A percentile compares a stretch with the other conserved stretches of the same genome.
Evolutionary conservation across 495 filamentous ascomycete species (phyloP).

Genomic region (Lepidopterella palustris): DNA sequence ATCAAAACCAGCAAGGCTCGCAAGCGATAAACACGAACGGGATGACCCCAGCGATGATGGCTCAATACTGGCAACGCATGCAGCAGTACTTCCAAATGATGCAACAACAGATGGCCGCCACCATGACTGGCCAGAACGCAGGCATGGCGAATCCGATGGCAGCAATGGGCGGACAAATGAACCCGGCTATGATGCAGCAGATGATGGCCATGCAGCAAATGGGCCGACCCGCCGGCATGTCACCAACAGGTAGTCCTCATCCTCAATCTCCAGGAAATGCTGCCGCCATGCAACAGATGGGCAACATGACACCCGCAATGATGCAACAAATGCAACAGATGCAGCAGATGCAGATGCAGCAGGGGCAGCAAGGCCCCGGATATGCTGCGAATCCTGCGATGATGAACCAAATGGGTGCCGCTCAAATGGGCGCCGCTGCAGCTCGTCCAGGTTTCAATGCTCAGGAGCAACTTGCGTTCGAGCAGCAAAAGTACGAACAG

Average conservation of each 20-base stretch:
- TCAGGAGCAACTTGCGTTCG: slow-evolving; percentile 72
- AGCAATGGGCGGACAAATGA: slow-evolving; percentile 49
- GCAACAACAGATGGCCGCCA: slow-evolving; percentile 64
- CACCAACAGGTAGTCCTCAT: slow-evolving; percentile 39
- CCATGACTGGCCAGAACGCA: slow-evolving; percentile 45
- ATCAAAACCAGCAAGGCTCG: slow-evolving; percentile 17
- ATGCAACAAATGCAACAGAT: slow-evolving; percentile 74
- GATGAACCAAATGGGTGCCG: slow-evolving; percentile 6
- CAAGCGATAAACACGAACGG: slow-evolving; percentile 37
- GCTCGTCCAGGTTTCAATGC: slow-evolving; percentile 48
- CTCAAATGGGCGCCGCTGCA: slow-evolving; percentile 18
- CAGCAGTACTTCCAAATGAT: slow-evolving; percentile 93
- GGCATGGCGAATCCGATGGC: slow-evolving; percentile 46
- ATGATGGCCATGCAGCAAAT: slow-evolving; percentile 37
- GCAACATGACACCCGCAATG: slow-evolving; percentile 55
- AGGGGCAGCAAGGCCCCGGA: slow-evolving; percentile 24
- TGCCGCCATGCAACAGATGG: slow-evolving; percentile 30
- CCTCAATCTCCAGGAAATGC: slow-evolving; percentile 39
- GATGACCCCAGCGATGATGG: slow-evolving; percentile 95
- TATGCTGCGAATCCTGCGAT: slow-evolving; percentile 9
- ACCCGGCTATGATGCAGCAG: slow-evolving; percentile 74
- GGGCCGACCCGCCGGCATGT: slow-evolving; percentile 14
- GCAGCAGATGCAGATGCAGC: slow-evolving; percentile 33
- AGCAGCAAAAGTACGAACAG: slow-evolving; percentile 81
- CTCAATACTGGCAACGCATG: slow-evolving; percentile 95